Evolutionary conservation across 495 filamentous ascomycete genomes (phyloP).

Genomic region (Amniculicola lignicola): DNA sequence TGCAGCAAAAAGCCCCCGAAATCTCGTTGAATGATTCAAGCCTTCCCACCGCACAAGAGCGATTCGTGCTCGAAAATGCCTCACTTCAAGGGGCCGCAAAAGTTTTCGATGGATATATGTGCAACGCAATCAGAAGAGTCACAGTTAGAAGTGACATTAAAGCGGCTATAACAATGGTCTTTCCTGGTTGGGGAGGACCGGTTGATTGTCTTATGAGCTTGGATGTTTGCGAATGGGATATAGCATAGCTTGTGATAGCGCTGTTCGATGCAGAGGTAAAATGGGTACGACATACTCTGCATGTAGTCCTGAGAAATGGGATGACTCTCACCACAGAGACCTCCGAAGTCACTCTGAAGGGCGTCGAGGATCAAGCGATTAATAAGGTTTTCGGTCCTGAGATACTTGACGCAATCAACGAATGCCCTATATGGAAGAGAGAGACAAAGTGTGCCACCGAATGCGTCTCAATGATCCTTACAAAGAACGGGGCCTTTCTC

Average conservation of each 20-base stretch:
- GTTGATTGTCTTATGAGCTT: slow-evolving; percentile 3
- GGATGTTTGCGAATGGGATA: slow-evolving; percentile 5
- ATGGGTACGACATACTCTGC: background rate
- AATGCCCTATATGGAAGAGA: background rate
- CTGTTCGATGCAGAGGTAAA: slow-evolving; percentile 1
- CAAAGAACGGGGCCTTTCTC: background rate
- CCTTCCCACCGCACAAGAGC: no score
- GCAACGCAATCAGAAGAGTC: slow-evolving; percentile 5
- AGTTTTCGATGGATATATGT: background rate
- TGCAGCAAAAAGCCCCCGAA: no score
- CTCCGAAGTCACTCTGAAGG: background rate
- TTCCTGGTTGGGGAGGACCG: background rate
- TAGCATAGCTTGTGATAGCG: background rate
- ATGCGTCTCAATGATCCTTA: slow-evolving; percentile 6
- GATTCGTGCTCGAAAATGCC: slow-evolving; percentile 1
- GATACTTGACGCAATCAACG: background rate
- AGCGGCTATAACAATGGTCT: slow-evolving; percentile 2
- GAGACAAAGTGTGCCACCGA: background rate
- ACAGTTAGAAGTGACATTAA: background rate
- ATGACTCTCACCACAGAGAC: background rate
- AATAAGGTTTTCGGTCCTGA: background rate
- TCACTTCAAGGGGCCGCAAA: background rate
- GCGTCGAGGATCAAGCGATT: background rate
- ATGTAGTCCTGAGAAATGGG: background rate
- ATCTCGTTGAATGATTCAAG: no score